phyloP scores from a whole-genome alignment of 2,329 filamentous ascomycete species.

The Fusarium chaquense region DNA sequence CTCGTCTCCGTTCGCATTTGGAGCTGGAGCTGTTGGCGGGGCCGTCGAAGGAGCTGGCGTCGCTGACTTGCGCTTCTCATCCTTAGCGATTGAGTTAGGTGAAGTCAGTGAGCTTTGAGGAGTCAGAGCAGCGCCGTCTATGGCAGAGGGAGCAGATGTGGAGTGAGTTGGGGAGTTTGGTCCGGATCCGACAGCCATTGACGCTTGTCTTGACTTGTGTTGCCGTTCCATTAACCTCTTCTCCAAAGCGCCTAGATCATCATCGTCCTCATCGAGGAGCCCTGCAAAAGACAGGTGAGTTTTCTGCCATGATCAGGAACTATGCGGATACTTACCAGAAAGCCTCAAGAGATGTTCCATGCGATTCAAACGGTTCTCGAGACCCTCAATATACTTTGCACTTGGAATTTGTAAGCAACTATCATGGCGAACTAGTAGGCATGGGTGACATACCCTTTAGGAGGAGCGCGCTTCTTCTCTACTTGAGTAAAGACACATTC shows the following conservation, averaged over 20 bases:
- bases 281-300: slow-evolving; percentile 58
- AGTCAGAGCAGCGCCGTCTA: slow-evolving; percentile 59
- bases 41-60: slow-evolving; percentile 36
- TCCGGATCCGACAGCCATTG: slow-evolving; percentile 60
- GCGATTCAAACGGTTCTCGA: slow-evolving; percentile 93
- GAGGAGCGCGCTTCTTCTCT: slow-evolving; percentile 97
- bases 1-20: slow-evolving; percentile 29
- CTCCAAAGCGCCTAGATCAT: slow-evolving; percentile 88
- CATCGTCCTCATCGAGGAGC: slow-evolving; percentile 86
- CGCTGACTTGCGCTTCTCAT: slow-evolving; percentile 50
- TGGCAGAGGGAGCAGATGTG: slow-evolving; percentile 53
- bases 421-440: neutral
- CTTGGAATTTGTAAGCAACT: slow-evolving; percentile 58
- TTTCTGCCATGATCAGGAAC: neutral
- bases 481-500: slow-evolving; percentile 98
- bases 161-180: slow-evolving; percentile 65
- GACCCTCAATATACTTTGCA: slow-evolving; percentile 96
- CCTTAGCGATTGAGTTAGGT: slow-evolving; percentile 58
- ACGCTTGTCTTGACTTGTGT: slow-evolving; percentile 63
- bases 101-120: slow-evolving; percentile 68
- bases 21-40: slow-evolving; percentile 13
- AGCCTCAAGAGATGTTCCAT: slow-evolving; percentile 94
- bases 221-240: slow-evolving; percentile 74
- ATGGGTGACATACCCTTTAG: slow-evolving; percentile 79
- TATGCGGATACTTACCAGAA: slow-evolving; percentile 66